Evolutionary conservation across 2,329 filamentous ascomycete species (phyloP).

Genomic region (Diplodia intermedia): DNA sequence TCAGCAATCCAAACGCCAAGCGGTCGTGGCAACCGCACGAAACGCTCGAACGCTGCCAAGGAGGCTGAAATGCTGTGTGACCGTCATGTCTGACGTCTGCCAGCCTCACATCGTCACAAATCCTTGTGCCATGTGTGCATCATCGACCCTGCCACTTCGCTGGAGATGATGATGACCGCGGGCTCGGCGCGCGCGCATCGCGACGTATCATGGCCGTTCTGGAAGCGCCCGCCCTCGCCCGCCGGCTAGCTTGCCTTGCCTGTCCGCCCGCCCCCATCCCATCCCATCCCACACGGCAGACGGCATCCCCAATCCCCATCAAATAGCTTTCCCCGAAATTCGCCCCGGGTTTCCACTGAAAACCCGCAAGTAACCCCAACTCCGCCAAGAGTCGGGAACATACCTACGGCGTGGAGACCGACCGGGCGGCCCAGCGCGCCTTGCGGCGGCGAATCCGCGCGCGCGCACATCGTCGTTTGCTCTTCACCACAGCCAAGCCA

Average conservation of each 20-base stretch:
- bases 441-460: conserved; percentile 16
- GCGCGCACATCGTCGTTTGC: conserved; percentile 5
- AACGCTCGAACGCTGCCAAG: neutral
- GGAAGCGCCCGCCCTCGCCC: conserved; percentile 25
- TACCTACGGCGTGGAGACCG: neutral
- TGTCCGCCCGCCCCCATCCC: neutral
- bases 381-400: conserved; percentile 2
- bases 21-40: conserved; percentile 11
- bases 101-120: neutral
- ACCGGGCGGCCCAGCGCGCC: conserved; percentile 1
- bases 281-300: neutral
- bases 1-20: conserved; percentile 6
- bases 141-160: neutral
- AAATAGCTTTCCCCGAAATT: conserved; percentile 3
- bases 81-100: neutral
- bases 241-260: neutral
- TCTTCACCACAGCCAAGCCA: too few relatives aligned
- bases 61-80: conserved; percentile 2
- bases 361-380: neutral
- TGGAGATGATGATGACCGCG: neutral
- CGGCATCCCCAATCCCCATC: conserved; percentile 1
- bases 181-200: conserved; percentile 17
- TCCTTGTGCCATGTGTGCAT: neutral
- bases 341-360: conserved; percentile 2
- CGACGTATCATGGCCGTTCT: conserved; percentile 23